These are phyloP conservation scores for Leccinum subgranulosum DNA, from an alignment of 768 basidiomycete genomes.

Conservation along the genomic window DNA sequence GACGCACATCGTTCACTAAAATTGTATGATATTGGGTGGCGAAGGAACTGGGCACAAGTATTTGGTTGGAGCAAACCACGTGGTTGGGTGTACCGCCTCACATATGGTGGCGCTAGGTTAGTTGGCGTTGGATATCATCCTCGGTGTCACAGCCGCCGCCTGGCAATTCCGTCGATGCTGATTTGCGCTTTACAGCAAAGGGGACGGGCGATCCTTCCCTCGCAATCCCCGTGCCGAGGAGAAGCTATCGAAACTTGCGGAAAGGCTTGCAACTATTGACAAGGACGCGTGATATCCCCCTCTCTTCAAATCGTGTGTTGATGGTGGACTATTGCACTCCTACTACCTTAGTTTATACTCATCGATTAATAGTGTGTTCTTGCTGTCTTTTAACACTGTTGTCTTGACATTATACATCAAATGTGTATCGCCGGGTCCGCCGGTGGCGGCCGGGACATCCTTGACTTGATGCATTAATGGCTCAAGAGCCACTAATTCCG, in stretches of 20 bases:
- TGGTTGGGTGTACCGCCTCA: constrained; percentile 52
- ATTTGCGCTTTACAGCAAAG: constrained; percentile 38
- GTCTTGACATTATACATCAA: constrained; percentile 3
- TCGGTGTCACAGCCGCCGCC: neutral
- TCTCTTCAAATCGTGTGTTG: neutral
- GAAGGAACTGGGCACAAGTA: constrained; percentile 65
- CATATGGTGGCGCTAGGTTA: constrained; percentile 65
- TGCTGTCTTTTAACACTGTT: constrained; percentile 1
- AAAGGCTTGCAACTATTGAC: constrained; percentile 57
- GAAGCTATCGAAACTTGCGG: constrained; percentile 62
- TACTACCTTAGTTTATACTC: constrained; percentile 1
- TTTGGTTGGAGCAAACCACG: constrained; percentile 55
- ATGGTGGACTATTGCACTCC: neutral
- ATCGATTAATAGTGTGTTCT: constrained; percentile 3
- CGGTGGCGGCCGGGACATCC: neutral
- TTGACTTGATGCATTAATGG: neutral
- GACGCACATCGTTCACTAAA: constrained; percentile 59
- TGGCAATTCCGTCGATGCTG: neutral
- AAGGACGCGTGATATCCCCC: constrained; percentile 36
- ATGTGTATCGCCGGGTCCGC: neutral
- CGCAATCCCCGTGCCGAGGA: constrained; percentile 67
- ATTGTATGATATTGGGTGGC: constrained; percentile 73
- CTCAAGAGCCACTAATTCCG: too few species aligned
- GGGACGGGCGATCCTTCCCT: constrained; percentile 67
- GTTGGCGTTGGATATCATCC: constrained; percentile 20